A percentile compares a stretch with the other conserved stretches of the same genome.
phyloP scores from a whole-genome alignment of 2,329 filamentous ascomycete genomes.

The Ophiostoma piceae region DNA sequence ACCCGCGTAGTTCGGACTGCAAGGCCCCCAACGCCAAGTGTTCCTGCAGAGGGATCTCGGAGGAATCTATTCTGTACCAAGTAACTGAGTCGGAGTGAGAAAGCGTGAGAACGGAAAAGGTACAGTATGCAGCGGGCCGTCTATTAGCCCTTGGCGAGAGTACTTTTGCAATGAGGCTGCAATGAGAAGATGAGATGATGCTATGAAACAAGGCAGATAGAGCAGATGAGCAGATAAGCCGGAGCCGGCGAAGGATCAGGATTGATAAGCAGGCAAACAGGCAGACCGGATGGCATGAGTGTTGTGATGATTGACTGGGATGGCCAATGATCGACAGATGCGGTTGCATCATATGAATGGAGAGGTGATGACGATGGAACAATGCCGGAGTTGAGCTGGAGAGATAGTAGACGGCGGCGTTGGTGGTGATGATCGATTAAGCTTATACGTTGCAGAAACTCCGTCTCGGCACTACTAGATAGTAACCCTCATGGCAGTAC shows the following conservation, averaged over 20 bases:
- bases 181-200: no score
- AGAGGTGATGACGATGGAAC: neutral
- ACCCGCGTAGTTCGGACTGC: neutral
- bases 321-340: neutral
- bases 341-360: neutral
- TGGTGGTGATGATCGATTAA: neutral
- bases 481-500: no score
- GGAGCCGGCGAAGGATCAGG: no score
- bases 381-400: neutral
- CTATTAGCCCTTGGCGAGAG: neutral
- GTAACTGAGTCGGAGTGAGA: neutral
- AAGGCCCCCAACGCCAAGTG: neutral
- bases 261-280: neutral
- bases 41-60: neutral
- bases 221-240: no score
- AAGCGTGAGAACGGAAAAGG: neutral
- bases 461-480: neutral
- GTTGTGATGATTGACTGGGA: neutral
- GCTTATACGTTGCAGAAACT: neutral
- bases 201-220: no score
- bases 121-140: no score
- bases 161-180: neutral
- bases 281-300: neutral
- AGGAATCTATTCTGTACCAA: neutral
- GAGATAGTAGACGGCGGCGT: no score